Conservation (phyloP, 163 green algal genomes). For the Prototheca wickerhamii region DNA sequence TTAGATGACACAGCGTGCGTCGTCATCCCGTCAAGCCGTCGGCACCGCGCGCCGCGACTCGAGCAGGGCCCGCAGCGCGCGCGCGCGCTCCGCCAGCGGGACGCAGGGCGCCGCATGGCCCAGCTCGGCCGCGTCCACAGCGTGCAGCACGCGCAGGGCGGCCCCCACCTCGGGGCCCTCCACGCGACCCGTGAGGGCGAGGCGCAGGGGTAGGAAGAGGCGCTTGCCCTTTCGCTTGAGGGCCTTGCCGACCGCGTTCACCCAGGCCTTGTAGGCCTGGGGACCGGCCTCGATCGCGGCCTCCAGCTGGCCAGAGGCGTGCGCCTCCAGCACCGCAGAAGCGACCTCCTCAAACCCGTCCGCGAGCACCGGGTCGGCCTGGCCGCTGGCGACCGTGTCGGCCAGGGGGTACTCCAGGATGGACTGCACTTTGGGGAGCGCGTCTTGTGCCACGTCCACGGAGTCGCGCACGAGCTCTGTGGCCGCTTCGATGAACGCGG, state of each 20-base stretch:
- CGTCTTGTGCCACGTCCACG: conserved; percentile 66
- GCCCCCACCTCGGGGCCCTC: conserved; percentile 76
- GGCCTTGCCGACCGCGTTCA: conserved; percentile 88
- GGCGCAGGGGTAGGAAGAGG: conserved; percentile 94
- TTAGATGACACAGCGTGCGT: no score
- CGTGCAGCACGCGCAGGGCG: neutral
- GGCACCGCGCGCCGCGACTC: neutral
- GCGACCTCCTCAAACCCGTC: conserved; percentile 68
- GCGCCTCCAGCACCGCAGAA: conserved; percentile 53
- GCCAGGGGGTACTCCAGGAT: conserved; percentile 81
- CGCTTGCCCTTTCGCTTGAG: conserved; percentile 92
- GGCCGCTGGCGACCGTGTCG: conserved; percentile 56
- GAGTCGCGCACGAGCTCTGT: conserved; percentile 53
- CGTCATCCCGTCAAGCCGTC: neutral
- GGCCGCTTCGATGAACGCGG: conserved; percentile 51
- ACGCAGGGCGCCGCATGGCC: conserved; percentile 42
- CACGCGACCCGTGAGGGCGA: conserved; percentile 76
- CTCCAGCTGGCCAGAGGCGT: conserved; percentile 71
- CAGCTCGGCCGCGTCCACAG: conserved; percentile 58
- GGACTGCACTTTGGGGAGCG: conserved; percentile 47
- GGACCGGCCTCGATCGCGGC: conserved; percentile 54
- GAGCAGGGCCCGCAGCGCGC: conserved; percentile 49
- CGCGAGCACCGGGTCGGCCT: conserved; percentile 40
- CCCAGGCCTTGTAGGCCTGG: conserved; percentile 69
- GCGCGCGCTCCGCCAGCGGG: conserved; percentile 56